Conservation (phyloP, 2,329 filamentous ascomycete genomes). For the Penicillium capsulatum region DNA sequence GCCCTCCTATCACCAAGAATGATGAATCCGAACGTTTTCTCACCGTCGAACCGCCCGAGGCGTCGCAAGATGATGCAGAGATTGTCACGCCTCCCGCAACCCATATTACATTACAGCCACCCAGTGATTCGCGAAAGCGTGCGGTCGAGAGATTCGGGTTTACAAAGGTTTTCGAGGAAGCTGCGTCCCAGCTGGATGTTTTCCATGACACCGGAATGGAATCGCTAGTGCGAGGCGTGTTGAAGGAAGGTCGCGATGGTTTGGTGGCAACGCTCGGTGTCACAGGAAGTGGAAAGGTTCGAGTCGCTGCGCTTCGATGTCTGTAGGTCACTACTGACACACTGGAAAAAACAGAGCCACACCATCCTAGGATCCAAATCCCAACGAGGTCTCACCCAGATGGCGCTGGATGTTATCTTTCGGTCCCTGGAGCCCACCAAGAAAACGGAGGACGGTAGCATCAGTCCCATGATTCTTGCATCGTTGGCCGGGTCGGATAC, state of each 20-base stretch:
- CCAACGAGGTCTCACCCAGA: conserved; percentile 85
- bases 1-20: conserved; percentile 54
- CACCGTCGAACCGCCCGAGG: conserved; percentile 61
- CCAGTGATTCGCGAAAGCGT: conserved; percentile 74
- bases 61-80: conserved; percentile 30
- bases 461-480: conserved; percentile 60
- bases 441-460: conserved; percentile 53
- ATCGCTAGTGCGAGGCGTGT: conserved; percentile 72
- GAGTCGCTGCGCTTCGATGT: neutral
- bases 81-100: conserved; percentile 46
- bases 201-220: conserved; percentile 76
- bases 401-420: conserved; percentile 86
- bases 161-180: conserved; percentile 86
- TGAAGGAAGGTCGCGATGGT: conserved; percentile 81
- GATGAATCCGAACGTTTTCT: conserved; percentile 63
- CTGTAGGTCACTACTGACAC: conserved; percentile 6
- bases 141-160: conserved; percentile 93
- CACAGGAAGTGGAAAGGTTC: conserved; percentile 94
- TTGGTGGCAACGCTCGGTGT: conserved; percentile 88
- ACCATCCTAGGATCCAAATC: conserved; percentile 86
- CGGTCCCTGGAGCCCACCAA: conserved; percentile 71
- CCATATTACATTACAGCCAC: conserved; percentile 73
- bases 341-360: conserved; percentile 64
- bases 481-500: conserved; percentile 73
- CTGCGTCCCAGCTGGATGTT: conserved; percentile 76